Base-by-base conservation (phyloP, 208 protist genomes). In the Leishmania arabica region DNA sequence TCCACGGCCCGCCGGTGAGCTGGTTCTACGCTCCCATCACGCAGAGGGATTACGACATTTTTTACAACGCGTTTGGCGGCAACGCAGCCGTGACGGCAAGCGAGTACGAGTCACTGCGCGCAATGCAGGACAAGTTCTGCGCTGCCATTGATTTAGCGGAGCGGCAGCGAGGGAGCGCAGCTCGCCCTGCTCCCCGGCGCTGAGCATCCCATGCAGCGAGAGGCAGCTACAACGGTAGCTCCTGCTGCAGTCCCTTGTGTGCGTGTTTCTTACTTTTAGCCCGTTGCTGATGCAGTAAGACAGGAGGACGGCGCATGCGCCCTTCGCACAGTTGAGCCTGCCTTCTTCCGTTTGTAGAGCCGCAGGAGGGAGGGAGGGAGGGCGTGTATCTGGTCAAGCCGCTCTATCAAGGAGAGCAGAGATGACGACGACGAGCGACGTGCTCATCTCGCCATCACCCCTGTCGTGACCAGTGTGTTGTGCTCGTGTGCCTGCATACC, bases 11-110 rank as follows among this genome's bases (percentile, higher is more conserved):
- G 42, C 91, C 90, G 24, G 91, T 90, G 15, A 89, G 88, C 64
- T 96, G 92, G 92, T 93, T 90, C 73, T 97, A 95, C 81, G 89
- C 95, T n/a, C 87, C 90, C n/a, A 82, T 97, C 40, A 56, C 68
- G 0, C 54, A 49, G 9, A 58, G 37, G 0, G 95, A 98, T 78
- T 98, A 93, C 65, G 70, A 86, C 47, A 81, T 80, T 3, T 97
- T 97, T 79, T 90, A 92, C 74, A 74, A 64, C 15, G 86, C 82
- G 17, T 96, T 94, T 73, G 95, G 95, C 37, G 95, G 95, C 69
- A 91, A 92, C 66, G 76, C 66, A 11, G 78, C 91, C 4, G 78
- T 96, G 65, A 90, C 89, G 34, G 75, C 79, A n/a, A 76, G 45
- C 40, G 83, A 87, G 64, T 89, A 90, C 45, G 79, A 88, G 64